Percentiles rank a stretch among this genome's conserved stretches.
Conservation (phyloP, 2,329 filamentous ascomycete genomes). For the Pezicula neosporulosa region DNA sequence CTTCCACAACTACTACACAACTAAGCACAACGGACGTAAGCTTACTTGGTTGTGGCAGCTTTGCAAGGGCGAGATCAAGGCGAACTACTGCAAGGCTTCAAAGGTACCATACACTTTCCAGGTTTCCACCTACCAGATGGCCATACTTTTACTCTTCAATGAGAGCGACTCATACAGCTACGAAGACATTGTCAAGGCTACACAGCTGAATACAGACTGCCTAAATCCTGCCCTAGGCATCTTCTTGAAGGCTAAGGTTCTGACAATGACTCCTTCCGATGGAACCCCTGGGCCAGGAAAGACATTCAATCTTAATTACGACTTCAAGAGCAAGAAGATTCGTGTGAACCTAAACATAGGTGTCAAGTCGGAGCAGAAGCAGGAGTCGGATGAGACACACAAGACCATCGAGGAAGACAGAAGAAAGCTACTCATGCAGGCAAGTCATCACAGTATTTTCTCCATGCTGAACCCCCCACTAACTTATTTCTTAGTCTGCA, state of each 20-base stretch:
- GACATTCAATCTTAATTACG: constrained; percentile 81
- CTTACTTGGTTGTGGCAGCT: constrained; percentile 98
- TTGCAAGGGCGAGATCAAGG: constrained; percentile 94
- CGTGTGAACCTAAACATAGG: constrained; percentile 94
- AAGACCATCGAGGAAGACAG: constrained; percentile 99
- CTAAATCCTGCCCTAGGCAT: constrained; percentile 84
- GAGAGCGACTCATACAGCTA: constrained; percentile 83
- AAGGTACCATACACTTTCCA: constrained; percentile 97
- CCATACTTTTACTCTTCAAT: constrained; percentile 91
- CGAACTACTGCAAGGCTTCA: constrained; percentile 83
- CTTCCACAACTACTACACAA: constrained; percentile 87
- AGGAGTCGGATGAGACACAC: constrained; percentile 94
- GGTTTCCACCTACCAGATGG: constrained; percentile 98
- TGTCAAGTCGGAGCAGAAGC: constrained; percentile 93
- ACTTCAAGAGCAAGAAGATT: constrained; percentile 98
- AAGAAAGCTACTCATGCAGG: constrained; percentile 92
- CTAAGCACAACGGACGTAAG: constrained; percentile 95
- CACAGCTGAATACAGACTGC: constrained; percentile 74
- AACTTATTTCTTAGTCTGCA: constrained; percentile 64
- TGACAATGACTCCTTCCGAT: constrained; percentile 67
- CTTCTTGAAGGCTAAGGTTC: constrained; percentile 88
- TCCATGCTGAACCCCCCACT: constrained; percentile 16
- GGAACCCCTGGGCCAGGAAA: constrained; percentile 77
- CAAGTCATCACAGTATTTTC: constrained; percentile 43
- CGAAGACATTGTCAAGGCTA: constrained; percentile 80